phyloP scores from a whole-genome alignment of 495 filamentous ascomycete genomes.

The Talaromyces proteolyticus region DNA sequence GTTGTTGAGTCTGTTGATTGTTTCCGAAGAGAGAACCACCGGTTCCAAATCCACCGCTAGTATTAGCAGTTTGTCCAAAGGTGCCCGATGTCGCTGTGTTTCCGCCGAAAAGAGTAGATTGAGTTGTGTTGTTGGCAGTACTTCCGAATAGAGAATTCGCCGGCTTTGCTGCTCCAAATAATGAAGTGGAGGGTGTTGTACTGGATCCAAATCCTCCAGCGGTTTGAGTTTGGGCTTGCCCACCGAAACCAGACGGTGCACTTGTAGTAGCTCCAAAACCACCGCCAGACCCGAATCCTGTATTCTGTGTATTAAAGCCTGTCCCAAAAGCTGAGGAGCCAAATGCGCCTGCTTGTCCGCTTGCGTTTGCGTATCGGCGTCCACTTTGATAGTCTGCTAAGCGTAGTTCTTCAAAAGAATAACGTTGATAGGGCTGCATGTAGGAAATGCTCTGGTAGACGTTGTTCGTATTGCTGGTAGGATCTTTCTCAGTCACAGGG shows the following conservation, averaged over 20 bases:
- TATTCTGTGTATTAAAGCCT: slow-evolving; percentile 7
- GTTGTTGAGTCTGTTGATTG: slow-evolving; percentile 24
- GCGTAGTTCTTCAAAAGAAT: slow-evolving; percentile 84
- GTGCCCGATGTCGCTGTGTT: slow-evolving; percentile 6
- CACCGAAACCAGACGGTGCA: slow-evolving; percentile 34
- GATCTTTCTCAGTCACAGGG: slow-evolving; percentile 77
- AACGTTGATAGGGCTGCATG: slow-evolving; percentile 79
- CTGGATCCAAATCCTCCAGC: slow-evolving; percentile 53
- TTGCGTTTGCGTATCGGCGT: slow-evolving; percentile 70
- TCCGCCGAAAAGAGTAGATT: slow-evolving; percentile 14
- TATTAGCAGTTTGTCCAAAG: slow-evolving; percentile 22
- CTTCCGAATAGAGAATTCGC: slow-evolving; percentile 32
- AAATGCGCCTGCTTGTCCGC: slow-evolving; percentile 79
- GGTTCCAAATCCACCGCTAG: slow-evolving; percentile 28
- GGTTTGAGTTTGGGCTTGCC: slow-evolving; percentile 41
- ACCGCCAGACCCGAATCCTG: slow-evolving; percentile 17
- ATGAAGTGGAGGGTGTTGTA: slow-evolving; percentile 23
- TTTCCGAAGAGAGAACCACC: slow-evolving; percentile 44
- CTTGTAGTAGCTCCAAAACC: slow-evolving; percentile 42
- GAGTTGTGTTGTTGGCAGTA: slow-evolving; percentile 16
- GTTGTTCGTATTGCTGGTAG: slow-evolving; percentile 49
- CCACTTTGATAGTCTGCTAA: slow-evolving; percentile 87
- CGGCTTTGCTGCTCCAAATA: slow-evolving; percentile 35
- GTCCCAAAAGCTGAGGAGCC: slow-evolving; percentile 47
- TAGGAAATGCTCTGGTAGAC: slow-evolving; percentile 86